A percentile compares a stretch with the other conserved stretches of the same genome.
These are phyloP conservation scores for Hypoxylon sp. DNA, from an alignment of 2,329 filamentous ascomycete species.

Conservation along the genomic window DNA sequence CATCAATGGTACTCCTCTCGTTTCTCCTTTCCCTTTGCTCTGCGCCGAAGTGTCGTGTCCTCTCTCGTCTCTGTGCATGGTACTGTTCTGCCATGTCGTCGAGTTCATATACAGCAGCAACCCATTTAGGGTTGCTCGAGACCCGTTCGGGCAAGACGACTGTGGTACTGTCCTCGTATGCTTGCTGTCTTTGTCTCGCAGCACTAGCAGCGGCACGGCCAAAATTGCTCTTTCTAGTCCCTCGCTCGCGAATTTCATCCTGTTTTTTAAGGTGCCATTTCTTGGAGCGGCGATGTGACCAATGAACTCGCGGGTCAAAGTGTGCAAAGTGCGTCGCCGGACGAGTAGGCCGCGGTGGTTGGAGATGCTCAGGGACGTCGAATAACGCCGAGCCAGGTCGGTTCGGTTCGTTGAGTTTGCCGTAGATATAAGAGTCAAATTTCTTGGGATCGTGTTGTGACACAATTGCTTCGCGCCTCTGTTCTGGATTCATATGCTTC, in stretches of 20 bases:
- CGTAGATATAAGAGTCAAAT: conserved; percentile 53
- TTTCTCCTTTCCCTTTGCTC: not conserved
- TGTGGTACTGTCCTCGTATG: conserved; percentile 40
- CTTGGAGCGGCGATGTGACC: conserved; percentile 52
- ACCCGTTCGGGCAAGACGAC: conserved; percentile 56
- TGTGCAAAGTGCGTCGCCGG: conserved; percentile 51
- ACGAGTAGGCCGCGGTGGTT: conserved; percentile 30
- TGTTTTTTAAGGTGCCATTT: conserved; percentile 58
- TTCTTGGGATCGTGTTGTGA: conserved; percentile 38
- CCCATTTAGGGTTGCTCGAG: conserved; percentile 54
- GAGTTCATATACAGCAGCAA: conserved; percentile 50
- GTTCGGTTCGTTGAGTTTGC: conserved; percentile 43
- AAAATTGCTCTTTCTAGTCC: conserved; percentile 58
- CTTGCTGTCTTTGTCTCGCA: conserved; percentile 45
- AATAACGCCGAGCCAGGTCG: conserved; percentile 40
- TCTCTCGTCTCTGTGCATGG: conserved; percentile 8
- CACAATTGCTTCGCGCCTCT: conserved; percentile 33
- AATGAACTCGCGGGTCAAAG: conserved; percentile 61
- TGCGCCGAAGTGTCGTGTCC: not conserved
- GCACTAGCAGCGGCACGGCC: conserved; percentile 51
- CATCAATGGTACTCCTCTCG: not conserved
- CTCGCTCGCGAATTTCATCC: conserved; percentile 58
- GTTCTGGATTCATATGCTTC: conserved; percentile 17
- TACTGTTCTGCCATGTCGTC: conserved; percentile 35
- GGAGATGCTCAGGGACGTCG: conserved; percentile 20